Evolutionary conservation across 768 basidiomycete species (phyloP).

Genomic region (Albatrellus ellisii): DNA sequence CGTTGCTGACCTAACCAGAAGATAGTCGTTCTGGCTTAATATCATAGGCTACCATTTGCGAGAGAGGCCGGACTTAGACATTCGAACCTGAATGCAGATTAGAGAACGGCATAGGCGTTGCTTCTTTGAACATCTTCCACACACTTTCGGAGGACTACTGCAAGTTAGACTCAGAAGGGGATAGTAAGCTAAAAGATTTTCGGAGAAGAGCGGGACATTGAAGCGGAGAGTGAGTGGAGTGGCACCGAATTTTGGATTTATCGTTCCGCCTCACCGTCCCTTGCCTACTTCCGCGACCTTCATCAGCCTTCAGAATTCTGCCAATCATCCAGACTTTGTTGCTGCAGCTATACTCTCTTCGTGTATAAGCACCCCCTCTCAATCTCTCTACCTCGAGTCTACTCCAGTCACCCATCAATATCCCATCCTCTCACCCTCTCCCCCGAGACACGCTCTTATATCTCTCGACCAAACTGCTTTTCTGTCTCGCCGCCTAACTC

Average conservation of each 20-base stretch:
- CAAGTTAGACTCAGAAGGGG: too few relatives aligned
- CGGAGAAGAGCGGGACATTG: too few relatives aligned
- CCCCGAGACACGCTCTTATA: background rate
- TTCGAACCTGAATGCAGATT: too few relatives aligned
- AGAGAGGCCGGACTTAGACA: too few relatives aligned
- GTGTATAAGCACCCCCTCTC: background rate
- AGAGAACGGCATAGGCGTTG: too few relatives aligned
- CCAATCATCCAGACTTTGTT: background rate
- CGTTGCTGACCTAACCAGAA: too few relatives aligned
- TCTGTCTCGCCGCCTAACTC: background rate
- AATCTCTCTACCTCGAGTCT: background rate
- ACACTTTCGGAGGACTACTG: too few relatives aligned
- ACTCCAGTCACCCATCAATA: background rate
- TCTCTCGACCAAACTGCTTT: background rate
- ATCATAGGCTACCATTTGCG: too few relatives aligned
- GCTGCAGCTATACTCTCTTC: background rate
- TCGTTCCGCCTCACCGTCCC: background rate
- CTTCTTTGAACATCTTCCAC: too few relatives aligned
- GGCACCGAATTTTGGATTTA: conserved; percentile 1
- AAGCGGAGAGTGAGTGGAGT: background rate
- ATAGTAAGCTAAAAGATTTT: too few relatives aligned
- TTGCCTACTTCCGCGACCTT: background rate
- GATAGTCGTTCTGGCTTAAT: too few relatives aligned
- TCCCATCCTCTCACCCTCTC: background rate
- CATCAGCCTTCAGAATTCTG: background rate